A percentile compares a stretch with the other conserved stretches of the same genome.
Conservation (phyloP, 2,329 filamentous ascomycete species). For the Aureobasidium sp. region DNA sequence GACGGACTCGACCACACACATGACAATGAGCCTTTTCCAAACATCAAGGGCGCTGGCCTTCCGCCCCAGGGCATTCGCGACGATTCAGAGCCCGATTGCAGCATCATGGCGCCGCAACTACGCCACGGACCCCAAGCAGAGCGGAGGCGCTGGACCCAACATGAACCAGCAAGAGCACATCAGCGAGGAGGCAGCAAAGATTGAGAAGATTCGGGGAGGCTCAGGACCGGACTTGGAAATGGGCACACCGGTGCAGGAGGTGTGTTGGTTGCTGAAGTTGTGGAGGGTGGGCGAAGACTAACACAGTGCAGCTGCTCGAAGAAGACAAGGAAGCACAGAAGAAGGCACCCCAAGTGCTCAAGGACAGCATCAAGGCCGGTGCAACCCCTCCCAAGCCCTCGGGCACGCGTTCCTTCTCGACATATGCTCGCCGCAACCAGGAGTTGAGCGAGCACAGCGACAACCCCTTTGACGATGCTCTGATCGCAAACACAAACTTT, state of each 20-base stretch:
- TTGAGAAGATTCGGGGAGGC: conserved; percentile 48
- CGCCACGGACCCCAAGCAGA: conserved; percentile 6
- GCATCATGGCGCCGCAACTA: conserved; percentile 11
- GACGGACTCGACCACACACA: neutral
- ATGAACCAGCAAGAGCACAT: conserved; percentile 50
- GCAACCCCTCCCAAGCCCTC: conserved; percentile 25
- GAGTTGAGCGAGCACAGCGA: conserved; percentile 15
- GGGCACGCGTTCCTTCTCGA: conserved; percentile 50
- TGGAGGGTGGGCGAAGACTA: neutral
- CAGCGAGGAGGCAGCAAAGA: conserved; percentile 55
- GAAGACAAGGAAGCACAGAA: conserved; percentile 53
- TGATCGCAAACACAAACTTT: conserved; percentile 1
- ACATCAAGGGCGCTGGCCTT: conserved; percentile 10
- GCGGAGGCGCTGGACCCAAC: conserved; percentile 35
- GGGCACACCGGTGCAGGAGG: conserved; percentile 59
- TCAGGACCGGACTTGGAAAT: conserved; percentile 54
- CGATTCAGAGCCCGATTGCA: neutral
- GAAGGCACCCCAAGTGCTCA: conserved; percentile 58
- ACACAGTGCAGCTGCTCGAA: conserved; percentile 46
- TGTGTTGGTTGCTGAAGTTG: conserved; percentile 23
- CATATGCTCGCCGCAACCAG: conserved; percentile 35
- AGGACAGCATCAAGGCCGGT: conserved; percentile 45
- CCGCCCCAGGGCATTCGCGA: conserved; percentile 3
- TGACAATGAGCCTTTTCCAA: conserved; percentile 11
- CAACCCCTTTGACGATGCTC: neutral